A percentile compares a stretch with the other conserved stretches of the same genome.
Conservation (phyloP, 2,329 filamentous ascomycete species). For the Claviceps sorghi region DNA sequence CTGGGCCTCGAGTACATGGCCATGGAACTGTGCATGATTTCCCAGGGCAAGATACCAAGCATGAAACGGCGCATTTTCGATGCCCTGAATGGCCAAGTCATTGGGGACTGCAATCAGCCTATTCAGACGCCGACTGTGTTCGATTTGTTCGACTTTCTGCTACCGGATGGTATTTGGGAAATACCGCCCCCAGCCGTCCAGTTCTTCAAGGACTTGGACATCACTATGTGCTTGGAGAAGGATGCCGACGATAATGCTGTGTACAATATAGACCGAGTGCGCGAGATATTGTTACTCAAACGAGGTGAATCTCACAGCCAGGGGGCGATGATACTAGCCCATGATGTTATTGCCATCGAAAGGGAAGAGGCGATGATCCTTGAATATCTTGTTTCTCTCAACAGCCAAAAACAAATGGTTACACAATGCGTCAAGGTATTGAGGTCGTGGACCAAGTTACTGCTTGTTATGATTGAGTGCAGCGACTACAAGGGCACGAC, state of each 20-base stretch:
- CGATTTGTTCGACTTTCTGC: conserved; percentile 82
- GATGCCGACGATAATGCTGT: conserved; percentile 41
- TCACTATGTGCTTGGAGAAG: conserved; percentile 48
- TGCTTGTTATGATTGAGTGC: conserved; percentile 69
- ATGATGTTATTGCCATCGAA: conserved; percentile 36
- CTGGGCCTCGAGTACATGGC: conserved; percentile 73
- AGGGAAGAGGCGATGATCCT: conserved; percentile 46
- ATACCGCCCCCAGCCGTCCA: conserved; percentile 37
- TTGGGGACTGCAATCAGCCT: conserved; percentile 49
- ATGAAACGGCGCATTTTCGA: conserved; percentile 54
- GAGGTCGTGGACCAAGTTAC: conserved; percentile 68
- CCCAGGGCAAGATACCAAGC: conserved; percentile 54
- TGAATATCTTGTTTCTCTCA: conserved; percentile 46
- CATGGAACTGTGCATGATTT: conserved; percentile 67
- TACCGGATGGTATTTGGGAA: conserved; percentile 35
- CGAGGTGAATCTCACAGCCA: conserved; percentile 44
- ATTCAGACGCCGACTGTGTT: conserved; percentile 65
- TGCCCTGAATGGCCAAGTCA: conserved; percentile 64
- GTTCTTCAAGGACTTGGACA: conserved; percentile 51
- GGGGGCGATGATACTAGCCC: conserved; percentile 32
- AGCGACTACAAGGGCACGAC: conserved; percentile 63
- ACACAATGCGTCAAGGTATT: conserved; percentile 52
- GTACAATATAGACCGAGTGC: conserved; percentile 57
- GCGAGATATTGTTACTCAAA: conserved; percentile 59
- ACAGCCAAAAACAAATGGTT: conserved; percentile 45